Percentiles rank a stretch among this genome's conserved stretches.
These are phyloP conservation scores for Steccherinum ochraceum DNA, from an alignment of 768 basidiomycete genomes.

Conservation along the genomic window DNA sequence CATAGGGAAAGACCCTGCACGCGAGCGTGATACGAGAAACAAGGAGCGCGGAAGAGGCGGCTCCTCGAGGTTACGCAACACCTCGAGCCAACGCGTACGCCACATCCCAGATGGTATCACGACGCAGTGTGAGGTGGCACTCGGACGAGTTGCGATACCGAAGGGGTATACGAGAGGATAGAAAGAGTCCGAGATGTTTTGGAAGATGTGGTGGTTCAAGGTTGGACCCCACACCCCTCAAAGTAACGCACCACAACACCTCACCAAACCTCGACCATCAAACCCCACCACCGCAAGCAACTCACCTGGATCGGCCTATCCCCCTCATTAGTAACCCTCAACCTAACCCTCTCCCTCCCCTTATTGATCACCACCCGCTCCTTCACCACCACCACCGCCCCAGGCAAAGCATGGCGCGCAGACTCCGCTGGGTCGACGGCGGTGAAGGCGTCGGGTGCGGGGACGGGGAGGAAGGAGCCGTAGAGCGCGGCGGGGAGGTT, in stretches of 20 bases:
- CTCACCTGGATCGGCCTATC: conserved; percentile 88
- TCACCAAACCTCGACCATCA: no score
- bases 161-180: no score
- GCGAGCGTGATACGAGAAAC: no score
- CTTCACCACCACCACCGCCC: conserved; percentile 64
- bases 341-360: conserved; percentile 57
- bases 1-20: no score
- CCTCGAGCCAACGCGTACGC: no score
- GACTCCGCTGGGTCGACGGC: conserved; percentile 41
- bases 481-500: conserved; percentile 83
- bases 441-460: conserved; percentile 61
- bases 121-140: neutral
- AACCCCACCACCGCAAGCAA: no score
- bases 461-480: conserved; percentile 87
- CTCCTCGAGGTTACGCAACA: no score
- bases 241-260: neutral
- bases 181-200: no score
- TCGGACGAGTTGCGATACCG: neutral
- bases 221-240: no score
- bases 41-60: no score
- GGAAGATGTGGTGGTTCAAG: no score
- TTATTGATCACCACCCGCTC: conserved; percentile 71
- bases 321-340: conserved; percentile 84
- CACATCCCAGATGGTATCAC: neutral
- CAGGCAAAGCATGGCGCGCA: conserved; percentile 53